Base-by-base conservation (phyloP, 495 filamentous ascomycete genomes). In the Penicillium nucicola region DNA sequence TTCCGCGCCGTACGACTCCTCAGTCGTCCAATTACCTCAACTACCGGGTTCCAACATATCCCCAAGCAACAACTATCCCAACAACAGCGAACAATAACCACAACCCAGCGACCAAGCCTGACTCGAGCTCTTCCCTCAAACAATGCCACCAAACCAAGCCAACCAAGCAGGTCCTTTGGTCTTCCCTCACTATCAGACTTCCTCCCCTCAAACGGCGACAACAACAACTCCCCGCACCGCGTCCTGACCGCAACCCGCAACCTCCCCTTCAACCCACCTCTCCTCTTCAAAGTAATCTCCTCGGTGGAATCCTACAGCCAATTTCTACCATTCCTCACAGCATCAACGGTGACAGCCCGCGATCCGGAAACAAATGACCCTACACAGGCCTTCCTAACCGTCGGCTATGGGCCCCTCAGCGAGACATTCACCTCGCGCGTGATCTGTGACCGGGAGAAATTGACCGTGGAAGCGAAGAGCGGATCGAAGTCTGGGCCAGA, bases 291-390 rank as follows among this genome's bases (percentile, higher is more conserved):
- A 48, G 74, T 96, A 28, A 88, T 97, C 67, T 79, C 90, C 63
- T 88, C 95, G 64, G 84, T 96, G 53, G 77, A 86, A 66, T 80
- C 78, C 57, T 98, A 97, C 83, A 68, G 70, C 35, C 59, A 71
- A 54, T 97, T 95, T 82, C 81, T 96, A 25, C 92, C 92, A 8
- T 95, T 93, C 81, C 90, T 90, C 68, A 74, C 76, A 11, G 71
- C 74, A 6, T 89, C 86, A 2, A 77, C 68, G 25, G 87, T 96
- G 2, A 96, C 89, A n/a, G 48, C 67, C 41, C 75, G 80, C 37
- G 76, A 81, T 47, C 63, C 73, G 0, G 59, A 74, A 40, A 72
- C 70, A 11, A 59, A 75, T 1, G 86, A 82, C 69, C 93, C 93
- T 0, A 76, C 79, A 17, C 82, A 83, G 59, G 93, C 89, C 1